Base-by-base conservation (phyloP, 2,329 filamentous ascomycete species). In the Ustilaginoidea virens region DNA sequence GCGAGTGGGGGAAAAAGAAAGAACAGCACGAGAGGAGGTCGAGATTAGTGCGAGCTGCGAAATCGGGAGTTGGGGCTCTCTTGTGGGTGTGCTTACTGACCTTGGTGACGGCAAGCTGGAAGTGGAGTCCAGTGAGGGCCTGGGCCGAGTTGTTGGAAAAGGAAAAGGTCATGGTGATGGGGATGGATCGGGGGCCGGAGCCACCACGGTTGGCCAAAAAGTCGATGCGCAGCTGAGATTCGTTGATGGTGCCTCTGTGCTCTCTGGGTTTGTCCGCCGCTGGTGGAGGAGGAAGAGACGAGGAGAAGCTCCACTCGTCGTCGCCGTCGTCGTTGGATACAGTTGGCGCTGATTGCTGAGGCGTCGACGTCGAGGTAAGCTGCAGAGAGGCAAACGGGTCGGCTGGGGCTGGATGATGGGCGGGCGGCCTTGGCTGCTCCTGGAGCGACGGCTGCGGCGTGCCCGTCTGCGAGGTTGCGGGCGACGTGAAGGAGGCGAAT, bases 261-360 rank as follows among this genome's bases (percentile, higher is more conserved):
- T 71, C 66, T 29, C 56, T 63, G 2, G 75, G 72, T 19, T 71
- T 64, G 35, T 54, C 44, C 12, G 61, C 45, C 29, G 58, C 45
- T 35, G 70, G 62, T 3, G 62, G 53, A 17, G 62, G 53, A 16
- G 87, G 87, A 10, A 94, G 63, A 0, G 87, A 77, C 0, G 87
- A 96, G 3, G 81, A 74, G 50, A 96, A 96, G 15, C 74, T 80
- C 86, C 87, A 96, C 46, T 96, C 87, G 38, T 96, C 87, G 28
- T 94, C 87, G 28, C 94, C 87, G 29, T 94, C 86, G 25, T 80
- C 72, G 28, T 59, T 60, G 6, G 56, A 45, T 7, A 43, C 39
- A 4, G 56, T 30, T 3, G 46, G 36, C n/a, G 34, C 30, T 2
- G 38, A 40, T 12, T 41, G 36, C 6, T 39, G 36, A 7, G 45